Evolutionary conservation across 768 basidiomycete species (phyloP).

Genomic region (Panellus pusillus): DNA sequence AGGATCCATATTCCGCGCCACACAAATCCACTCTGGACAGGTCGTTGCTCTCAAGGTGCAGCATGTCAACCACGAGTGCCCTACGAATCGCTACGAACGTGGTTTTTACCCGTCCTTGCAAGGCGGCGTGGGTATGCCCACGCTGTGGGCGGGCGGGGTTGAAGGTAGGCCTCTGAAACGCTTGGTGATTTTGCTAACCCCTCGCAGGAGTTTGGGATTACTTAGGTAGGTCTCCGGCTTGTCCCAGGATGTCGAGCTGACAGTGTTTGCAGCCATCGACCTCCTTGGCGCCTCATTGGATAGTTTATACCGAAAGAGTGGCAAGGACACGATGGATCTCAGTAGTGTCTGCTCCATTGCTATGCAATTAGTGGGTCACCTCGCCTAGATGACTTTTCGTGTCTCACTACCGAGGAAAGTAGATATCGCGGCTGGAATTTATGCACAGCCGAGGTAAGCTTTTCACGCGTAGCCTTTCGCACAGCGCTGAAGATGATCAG

Average conservation of each 20-base stretch:
- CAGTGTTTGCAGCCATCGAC: conserved; percentile 51
- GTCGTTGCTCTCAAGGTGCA: conserved; percentile 78
- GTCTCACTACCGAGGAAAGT: neutral
- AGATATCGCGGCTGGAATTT: conserved; percentile 72
- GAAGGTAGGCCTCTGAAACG: conserved; percentile 30
- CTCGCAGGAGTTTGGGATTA: conserved; percentile 50
- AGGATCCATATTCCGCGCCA: conserved; percentile 74
- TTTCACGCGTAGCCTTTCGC: neutral
- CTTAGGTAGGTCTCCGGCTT: conserved; percentile 31
- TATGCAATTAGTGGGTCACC: conserved; percentile 64
- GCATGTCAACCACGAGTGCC: conserved; percentile 67
- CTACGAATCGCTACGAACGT: conserved; percentile 74
- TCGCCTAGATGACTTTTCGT: conserved; percentile 6
- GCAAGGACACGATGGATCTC: conserved; percentile 62
- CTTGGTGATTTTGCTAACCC: too few species aligned
- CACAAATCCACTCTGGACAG: conserved; percentile 53
- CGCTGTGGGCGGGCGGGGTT: conserved; percentile 61
- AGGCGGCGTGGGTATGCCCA: conserved; percentile 70
- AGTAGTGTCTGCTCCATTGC: conserved; percentile 74
- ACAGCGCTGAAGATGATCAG: neutral
- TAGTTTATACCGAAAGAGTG: conserved; percentile 53
- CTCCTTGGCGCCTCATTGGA: conserved; percentile 73
- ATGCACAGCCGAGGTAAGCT: conserved; percentile 65
- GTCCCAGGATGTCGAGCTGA: too few species aligned
- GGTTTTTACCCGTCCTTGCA: conserved; percentile 53